phyloP scores from a whole-genome alignment of 495 filamentous ascomycete species.

The Penicillium coprophilum region DNA sequence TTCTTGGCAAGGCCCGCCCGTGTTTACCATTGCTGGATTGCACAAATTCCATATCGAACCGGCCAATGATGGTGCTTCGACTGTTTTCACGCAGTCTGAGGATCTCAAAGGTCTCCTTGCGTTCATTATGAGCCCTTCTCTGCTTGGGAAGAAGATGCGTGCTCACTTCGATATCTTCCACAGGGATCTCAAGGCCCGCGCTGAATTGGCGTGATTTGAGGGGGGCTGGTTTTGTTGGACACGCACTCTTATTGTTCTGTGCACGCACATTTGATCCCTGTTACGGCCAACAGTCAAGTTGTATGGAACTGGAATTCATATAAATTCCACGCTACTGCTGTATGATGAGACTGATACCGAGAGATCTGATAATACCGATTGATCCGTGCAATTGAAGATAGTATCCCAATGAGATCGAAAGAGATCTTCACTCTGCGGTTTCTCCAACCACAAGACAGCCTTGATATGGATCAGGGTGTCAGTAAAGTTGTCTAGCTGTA shows the following conservation, averaged over 20 bases:
- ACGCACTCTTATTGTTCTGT: neutral
- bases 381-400: slow-evolving; percentile 9
- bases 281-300: neutral
- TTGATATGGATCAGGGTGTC: slow-evolving; percentile 29
- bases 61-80: slow-evolving; percentile 26
- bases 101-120: slow-evolving; percentile 25
- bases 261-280: neutral
- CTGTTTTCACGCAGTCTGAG: slow-evolving; percentile 30
- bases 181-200: slow-evolving; percentile 26
- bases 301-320: slow-evolving; percentile 1
- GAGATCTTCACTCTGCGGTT: slow-evolving; percentile 18
- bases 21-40: slow-evolving; percentile 27
- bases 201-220: slow-evolving; percentile 16
- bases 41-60: slow-evolving; percentile 29
- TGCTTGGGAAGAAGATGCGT: slow-evolving; percentile 26
- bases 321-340: neutral
- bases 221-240: neutral
- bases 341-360: slow-evolving; percentile 2
- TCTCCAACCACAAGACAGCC: slow-evolving; percentile 39
- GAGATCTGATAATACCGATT: neutral
- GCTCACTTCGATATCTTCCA: slow-evolving; percentile 26
- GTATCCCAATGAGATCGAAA: slow-evolving; percentile 33
- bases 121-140: slow-evolving; percentile 24
- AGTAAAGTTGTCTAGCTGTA: slow-evolving; percentile 26
- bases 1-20: slow-evolving; percentile 33